phyloP scores from a whole-genome alignment of 106 monocot genomes.

The Posidonia australis region DNA sequence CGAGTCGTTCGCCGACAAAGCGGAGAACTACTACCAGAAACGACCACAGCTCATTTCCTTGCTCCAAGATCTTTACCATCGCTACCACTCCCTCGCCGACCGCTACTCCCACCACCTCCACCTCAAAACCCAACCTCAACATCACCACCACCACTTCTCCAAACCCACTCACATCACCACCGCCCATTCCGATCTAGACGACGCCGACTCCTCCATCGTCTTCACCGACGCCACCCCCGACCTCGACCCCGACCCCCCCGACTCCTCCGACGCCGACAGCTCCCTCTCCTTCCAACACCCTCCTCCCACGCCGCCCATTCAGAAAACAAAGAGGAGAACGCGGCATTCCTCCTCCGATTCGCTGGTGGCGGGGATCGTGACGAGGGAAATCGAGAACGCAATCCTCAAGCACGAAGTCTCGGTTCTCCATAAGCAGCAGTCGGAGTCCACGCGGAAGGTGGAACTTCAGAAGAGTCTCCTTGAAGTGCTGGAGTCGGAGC shows the following conservation, averaged over 20 bases:
- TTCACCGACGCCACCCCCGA: slow-evolving; percentile 15
- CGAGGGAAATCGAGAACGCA: slow-evolving; percentile 41
- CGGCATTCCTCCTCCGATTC: slow-evolving; percentile 6
- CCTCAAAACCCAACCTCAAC: too few relatives aligned
- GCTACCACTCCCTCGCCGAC: slow-evolving; percentile 77
- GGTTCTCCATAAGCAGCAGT: slow-evolving; percentile 15
- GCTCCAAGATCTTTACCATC: slow-evolving; percentile 62
- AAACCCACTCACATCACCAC: slow-evolving; percentile 13
- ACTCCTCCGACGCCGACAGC: slow-evolving; percentile 56
- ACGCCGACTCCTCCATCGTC: neutral
- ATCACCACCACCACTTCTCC: slow-evolving; percentile 13
- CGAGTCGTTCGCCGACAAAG: slow-evolving; percentile 70
- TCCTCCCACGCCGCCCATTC: neutral
- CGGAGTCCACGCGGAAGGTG: slow-evolving; percentile 48
- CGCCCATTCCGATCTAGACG: slow-evolving; percentile 28
- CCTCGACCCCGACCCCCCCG: slow-evolving; percentile 2
- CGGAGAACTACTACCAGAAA: slow-evolving; percentile 80
- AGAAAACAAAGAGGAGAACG: neutral
- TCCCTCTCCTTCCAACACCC: slow-evolving; percentile 61
- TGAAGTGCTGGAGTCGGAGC: slow-evolving; percentile 91
- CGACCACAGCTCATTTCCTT: slow-evolving; percentile 80
- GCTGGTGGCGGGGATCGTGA: slow-evolving; percentile 46
- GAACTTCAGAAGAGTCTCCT: slow-evolving; percentile 72
- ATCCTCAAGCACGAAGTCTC: slow-evolving; percentile 29
- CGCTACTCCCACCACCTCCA: slow-evolving; percentile 73